Evolutionary conservation across 83 land plant species (phyloP), one percentile per base, ranked within the genome.

Genomic region (Diphasiastrum complanatum): DNA sequence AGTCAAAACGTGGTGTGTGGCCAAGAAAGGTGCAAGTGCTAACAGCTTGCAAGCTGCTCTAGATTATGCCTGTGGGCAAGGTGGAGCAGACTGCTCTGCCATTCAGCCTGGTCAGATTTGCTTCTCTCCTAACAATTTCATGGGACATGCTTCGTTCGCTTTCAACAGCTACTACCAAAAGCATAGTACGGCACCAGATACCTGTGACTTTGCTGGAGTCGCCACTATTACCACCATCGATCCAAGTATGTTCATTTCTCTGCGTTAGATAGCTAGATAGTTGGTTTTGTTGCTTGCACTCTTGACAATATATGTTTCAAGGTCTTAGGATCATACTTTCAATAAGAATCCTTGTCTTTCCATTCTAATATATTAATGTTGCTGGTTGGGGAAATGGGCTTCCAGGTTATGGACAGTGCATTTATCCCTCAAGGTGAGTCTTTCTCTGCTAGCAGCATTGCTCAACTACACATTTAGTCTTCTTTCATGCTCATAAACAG

Each of bases 1-100:
- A n/a, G n/a, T n/a, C n/a, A n/a, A n/a, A n/a, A n/a, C n/a, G n/a
- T 74, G 74, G 74, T 74, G 77, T 26, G 73, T 74, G 28, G 77
- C 77, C 3, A 54, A 52, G 23, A 52, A 52, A 2, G 66, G 48
- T 28, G 61, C 61, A 1, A 40, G 33, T 4, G 23, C 29, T 2
- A 24, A 32, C 4, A 33, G 34, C 12, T 11, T 70, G 62, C 76
- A 64, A 14, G 24, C 32, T n/a, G 61, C 68, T 4, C 35, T 75
- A 14, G 63, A 71, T 38, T 75, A 60, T n/a, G 63, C 78, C 5
- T 75, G 78, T 28, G 78, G 78, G 26, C 33, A 52, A 27, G 78
- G 78, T 6, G 75, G 70, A 0, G 78, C 75, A 19, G 75, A 75
- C 29, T 75, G 78, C 35, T 3, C 27, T 33, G 26, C 70, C 1